Base-by-base conservation (phyloP, 805 yeast species). In the Komagataella pseudopastoris region DNA sequence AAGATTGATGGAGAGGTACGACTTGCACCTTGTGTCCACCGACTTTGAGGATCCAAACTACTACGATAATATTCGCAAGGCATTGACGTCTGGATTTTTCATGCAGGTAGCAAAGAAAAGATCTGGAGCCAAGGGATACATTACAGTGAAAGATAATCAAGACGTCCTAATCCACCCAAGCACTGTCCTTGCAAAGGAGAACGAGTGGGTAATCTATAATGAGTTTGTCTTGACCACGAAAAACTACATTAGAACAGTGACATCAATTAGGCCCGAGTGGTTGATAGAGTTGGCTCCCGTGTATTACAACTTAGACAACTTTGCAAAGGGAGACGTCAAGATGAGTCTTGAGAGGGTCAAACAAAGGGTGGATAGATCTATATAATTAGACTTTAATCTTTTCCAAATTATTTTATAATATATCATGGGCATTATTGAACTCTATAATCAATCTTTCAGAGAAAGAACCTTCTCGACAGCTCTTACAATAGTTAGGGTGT, bases 101-200 rank as follows among this genome's bases (percentile, higher is more conserved):
- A 90, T 93, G 98, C 99, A 93, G 71, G 95, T 87, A 51, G 98
- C 97, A 39, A 93, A 90, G 71, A 88, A 87, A 72, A 81, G 80
- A 70, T 78, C 85, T n/a, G 82, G 88, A 44, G 75, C 78, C 46
- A 85, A 83, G 60, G 90, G 87, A n/a, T 91, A 85, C 65, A 76
- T 86, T 59, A 93, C 99, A 0, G 85, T 90, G 50, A 89, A 89
- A 68, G 99, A 93, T 67, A 89, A 90, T 63, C 99, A 93, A 71
- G 98, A 91, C 56, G 98, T 91, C 10, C 69, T 89, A 60, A 75
- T 93, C 48, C 99, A 93, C 64, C 99, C 99, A 54, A 83, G 93
- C 51, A 88, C 97, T 1, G 93, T 89, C 8, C 70, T 91, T 53
- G 85, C 86, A n/a, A 84, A 82, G 53, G 93, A 87, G 53, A 83